Conservation (phyloP, 345 rosid genomes). For the Punica granatum region DNA sequence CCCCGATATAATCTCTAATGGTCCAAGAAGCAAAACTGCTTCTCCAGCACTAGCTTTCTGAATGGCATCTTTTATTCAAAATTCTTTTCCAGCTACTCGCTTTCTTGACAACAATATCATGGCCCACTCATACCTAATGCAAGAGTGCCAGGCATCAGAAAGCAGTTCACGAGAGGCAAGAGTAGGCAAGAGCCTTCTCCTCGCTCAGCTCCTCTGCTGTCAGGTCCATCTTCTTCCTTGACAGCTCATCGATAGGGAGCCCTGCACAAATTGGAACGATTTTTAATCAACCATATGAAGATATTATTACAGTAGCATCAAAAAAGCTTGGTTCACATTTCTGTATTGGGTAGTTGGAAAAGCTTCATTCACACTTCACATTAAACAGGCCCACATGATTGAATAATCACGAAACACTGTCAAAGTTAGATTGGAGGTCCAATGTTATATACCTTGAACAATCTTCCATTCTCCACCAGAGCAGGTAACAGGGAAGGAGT, state of each 20-base stretch:
- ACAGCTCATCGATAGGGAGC: conserved; percentile 71
- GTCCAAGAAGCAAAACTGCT: not conserved
- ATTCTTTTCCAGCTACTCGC: not conserved
- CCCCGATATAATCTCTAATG: not conserved
- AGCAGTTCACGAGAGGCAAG: conserved; percentile 60
- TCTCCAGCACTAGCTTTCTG: not conserved
- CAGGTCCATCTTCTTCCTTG: conserved; percentile 92
- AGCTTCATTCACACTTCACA: too few relatives aligned
- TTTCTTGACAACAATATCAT: not conserved
- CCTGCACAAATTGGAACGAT: conserved; percentile 23
- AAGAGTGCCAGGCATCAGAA: not conserved
- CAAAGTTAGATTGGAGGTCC: not conserved
- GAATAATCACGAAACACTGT: not conserved
- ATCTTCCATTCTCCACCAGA: conserved; percentile 82
- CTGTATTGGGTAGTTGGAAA: too few relatives aligned
- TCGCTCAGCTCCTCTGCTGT: conserved; percentile 83
- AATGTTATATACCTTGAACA: conserved; percentile 92
- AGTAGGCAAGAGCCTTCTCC: conserved; percentile 96
- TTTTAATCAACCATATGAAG: not conserved
- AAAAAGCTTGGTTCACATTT: too few relatives aligned
- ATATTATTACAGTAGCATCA: too few relatives aligned
- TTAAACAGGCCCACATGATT: not conserved
- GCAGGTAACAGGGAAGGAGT: conserved; percentile 95
- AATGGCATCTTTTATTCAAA: not conserved
- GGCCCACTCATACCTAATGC: not conserved